Evolutionary conservation across 1,284 basidiomycete genomes (phyloP), one percentile per base, ranked within the genome.

Genomic region (Fistulinella cinereoalba): DNA sequence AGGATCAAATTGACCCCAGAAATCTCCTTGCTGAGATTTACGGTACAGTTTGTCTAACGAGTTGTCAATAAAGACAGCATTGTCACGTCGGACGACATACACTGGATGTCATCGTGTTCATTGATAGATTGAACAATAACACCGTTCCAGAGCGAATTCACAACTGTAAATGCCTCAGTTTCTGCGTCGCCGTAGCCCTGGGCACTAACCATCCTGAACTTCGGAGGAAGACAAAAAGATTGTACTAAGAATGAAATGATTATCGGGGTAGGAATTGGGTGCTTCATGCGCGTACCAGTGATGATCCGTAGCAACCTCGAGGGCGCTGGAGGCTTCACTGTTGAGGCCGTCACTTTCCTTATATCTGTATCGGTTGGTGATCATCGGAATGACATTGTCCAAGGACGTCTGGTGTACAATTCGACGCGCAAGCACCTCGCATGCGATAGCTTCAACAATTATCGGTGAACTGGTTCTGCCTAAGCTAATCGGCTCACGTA

Each of bases 171-270:
- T 18, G 23, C 32, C 15, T 63, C 29, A 56, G 46, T 27, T 32
- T 40, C 11, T 8, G 41, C 16, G 9, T 19, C 33, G 21, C 33
- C 24, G 10, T 47, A 28, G 9, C 27, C 40, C 16, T n/a, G 25
- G 10, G 24, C 16, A 57, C 71, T 53, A 46, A 86, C 88, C 82
- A 58, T 88, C 77, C 65, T 97, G 93, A 8, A 90, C 82, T 69
- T 97, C 93, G 44, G 69, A 83, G 0, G 90, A 95, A 7, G 89
- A 91, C 34, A 97, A 69, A 68, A 97, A 97, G 56, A 92, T 86
- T 27, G 78, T 75, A 54, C 88, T 89, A 42, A 3, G 36, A 11
- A 52, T 31, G 16, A 37, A 33, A 39, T 50, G 25, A 54, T 28
- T 39, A 51, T 34, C 15, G 31, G 16, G 11, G 41, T 29, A 42